Conservation (phyloP, 257 asterid genomes). For the Solanum sparsipilum region DNA sequence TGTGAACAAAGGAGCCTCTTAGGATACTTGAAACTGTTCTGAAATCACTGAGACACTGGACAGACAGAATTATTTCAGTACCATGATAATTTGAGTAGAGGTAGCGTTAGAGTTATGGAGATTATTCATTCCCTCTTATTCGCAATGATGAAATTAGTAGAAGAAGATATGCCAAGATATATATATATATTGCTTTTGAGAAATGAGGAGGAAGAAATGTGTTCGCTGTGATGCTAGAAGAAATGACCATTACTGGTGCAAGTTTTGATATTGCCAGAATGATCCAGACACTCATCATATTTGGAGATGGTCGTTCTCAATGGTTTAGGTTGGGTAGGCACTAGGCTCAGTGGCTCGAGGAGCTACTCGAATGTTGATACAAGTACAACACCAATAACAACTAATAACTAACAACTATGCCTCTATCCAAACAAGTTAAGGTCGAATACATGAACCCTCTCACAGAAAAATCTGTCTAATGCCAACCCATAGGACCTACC, state of each 20-base stretch:
- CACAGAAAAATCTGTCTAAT: no score
- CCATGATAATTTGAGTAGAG: background rate
- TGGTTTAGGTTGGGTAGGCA: background rate
- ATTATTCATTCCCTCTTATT: background rate
- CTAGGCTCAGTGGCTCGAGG: no score
- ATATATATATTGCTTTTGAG: background rate
- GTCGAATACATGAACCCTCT: no score
- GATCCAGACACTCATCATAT: background rate
- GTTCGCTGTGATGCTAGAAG: background rate
- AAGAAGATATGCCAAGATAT: background rate
- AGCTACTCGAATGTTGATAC: no score
- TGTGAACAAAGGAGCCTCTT: background rate
- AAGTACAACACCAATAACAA: no score
- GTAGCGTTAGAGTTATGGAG: background rate
- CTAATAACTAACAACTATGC: no score
- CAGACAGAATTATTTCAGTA: background rate
- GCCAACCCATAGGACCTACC: no score
- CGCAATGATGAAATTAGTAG: background rate
- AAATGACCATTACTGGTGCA: background rate
- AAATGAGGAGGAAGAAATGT: background rate
- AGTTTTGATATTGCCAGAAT: background rate
- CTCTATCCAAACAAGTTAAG: no score
- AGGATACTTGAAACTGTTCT: background rate
- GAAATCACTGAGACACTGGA: background rate
- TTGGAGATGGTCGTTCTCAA: background rate